phyloP scores from a whole-genome alignment of 2,329 filamentous ascomycete genomes.

The Akanthomyces muscarius region DNA sequence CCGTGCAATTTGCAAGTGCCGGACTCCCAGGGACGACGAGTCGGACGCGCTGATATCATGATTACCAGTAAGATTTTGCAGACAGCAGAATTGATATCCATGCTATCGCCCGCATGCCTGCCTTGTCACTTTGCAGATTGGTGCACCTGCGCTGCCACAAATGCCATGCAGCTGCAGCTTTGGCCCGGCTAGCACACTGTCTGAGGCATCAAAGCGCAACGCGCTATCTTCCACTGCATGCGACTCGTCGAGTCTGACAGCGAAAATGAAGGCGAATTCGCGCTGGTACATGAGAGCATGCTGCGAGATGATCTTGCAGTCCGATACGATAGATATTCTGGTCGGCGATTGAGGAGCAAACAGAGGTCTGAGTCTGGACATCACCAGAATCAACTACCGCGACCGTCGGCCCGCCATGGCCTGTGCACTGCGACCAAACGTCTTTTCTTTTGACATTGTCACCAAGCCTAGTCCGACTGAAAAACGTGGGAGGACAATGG shows the following conservation, averaged over 20 bases:
- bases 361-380: background rate
- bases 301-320: background rate
- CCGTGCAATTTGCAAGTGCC: background rate
- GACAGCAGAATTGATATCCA: background rate
- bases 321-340: background rate
- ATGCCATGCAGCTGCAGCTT: conserved; percentile 1
- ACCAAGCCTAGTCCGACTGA: background rate
- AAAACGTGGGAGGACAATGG: conserved; percentile 10
- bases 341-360: background rate
- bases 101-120: background rate
- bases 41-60: too few relatives aligned
- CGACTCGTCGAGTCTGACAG: conserved; percentile 4
- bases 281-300: background rate
- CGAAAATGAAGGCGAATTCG: background rate
- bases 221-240: background rate
- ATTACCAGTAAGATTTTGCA: background rate
- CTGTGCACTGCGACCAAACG: conserved; percentile 1
- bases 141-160: background rate
- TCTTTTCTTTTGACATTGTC: conserved; percentile 5
- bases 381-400: background rate
- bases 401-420: background rate
- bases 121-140: background rate
- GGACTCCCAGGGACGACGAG: background rate
- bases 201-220: conserved; percentile 5
- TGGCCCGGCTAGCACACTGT: background rate